Percentiles rank a stretch among this genome's conserved stretches.
Conservation (phyloP, 768 basidiomycete genomes). For the Austroboletus eburneus region DNA sequence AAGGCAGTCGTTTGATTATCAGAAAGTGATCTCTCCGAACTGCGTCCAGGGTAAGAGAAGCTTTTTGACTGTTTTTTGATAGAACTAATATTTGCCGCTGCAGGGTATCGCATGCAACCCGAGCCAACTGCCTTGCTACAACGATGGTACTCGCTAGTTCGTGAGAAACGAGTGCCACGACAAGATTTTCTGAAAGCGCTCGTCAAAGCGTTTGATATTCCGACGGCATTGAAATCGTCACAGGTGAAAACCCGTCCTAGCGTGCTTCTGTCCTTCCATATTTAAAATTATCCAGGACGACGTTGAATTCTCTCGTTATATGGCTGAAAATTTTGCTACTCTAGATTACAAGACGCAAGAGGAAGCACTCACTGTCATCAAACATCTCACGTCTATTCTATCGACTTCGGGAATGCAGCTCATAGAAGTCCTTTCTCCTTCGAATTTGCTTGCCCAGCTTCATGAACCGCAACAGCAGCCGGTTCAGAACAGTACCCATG, state of each 20-base stretch:
- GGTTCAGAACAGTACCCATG: not conserved
- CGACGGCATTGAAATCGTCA: constrained; percentile 48
- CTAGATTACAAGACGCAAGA: constrained; percentile 96
- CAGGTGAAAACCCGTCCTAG: constrained; percentile 40
- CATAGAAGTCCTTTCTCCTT: constrained; percentile 70
- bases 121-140: constrained; percentile 73
- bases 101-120: constrained; percentile 65
- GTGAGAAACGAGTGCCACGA: constrained; percentile 82
- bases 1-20: constrained; percentile 78
- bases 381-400: constrained; percentile 67
- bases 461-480: constrained; percentile 31
- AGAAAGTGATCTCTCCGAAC: constrained; percentile 50
- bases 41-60: constrained; percentile 48
- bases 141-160: constrained; percentile 86
- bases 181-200: constrained; percentile 86
- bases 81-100: not conserved
- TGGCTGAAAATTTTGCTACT: constrained; percentile 90
- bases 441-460: constrained; percentile 62
- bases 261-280: not conserved
- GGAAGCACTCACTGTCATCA: constrained; percentile 84
- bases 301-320: constrained; percentile 82
- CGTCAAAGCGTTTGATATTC: constrained; percentile 78
- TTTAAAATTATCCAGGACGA: constrained; percentile 52
- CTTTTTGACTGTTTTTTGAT: not conserved
- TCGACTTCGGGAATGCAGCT: constrained; percentile 80